phyloP scores from a whole-genome alignment of 225 moss, liverwort and hornwort species.

The Ulota crispa region DNA sequence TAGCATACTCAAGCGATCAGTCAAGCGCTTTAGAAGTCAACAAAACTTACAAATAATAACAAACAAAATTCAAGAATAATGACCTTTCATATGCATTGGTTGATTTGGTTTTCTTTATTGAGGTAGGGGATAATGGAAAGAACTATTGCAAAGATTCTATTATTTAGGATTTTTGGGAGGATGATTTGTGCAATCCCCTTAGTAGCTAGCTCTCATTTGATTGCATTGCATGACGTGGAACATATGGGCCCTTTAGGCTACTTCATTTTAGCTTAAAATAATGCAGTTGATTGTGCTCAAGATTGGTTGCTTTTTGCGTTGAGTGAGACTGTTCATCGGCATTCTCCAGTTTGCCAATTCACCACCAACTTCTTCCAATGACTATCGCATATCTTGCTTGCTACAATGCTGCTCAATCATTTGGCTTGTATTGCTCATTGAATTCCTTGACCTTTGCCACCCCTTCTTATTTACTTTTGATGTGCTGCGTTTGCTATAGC shows the following conservation, averaged over 20 bases:
- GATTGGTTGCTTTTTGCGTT: background rate
- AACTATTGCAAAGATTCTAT: no score
- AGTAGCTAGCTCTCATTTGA: no score
- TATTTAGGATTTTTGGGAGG: no score
- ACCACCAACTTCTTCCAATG: background rate
- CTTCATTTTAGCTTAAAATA: background rate
- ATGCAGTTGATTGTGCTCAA: background rate
- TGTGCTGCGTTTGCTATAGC: background rate
- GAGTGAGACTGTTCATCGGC: background rate
- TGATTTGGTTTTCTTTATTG: no score
- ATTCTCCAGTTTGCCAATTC: background rate
- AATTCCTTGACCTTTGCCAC: background rate
- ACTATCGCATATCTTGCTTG: slow-evolving; percentile 51
- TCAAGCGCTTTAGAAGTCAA: no score
- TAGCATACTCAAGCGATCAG: no score
- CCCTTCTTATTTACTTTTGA: background rate
- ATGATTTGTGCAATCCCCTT: no score
- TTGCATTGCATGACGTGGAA: background rate
- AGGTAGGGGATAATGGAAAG: no score
- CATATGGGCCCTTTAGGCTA: background rate
- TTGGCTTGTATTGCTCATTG: slow-evolving; percentile 51
- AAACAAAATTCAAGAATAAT: no score
- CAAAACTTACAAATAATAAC: no score
- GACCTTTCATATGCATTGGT: no score
- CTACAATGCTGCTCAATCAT: slow-evolving; percentile 69